phyloP scores from a whole-genome alignment of 108 stramenopile species.

The Nitzschia inconspicua region DNA sequence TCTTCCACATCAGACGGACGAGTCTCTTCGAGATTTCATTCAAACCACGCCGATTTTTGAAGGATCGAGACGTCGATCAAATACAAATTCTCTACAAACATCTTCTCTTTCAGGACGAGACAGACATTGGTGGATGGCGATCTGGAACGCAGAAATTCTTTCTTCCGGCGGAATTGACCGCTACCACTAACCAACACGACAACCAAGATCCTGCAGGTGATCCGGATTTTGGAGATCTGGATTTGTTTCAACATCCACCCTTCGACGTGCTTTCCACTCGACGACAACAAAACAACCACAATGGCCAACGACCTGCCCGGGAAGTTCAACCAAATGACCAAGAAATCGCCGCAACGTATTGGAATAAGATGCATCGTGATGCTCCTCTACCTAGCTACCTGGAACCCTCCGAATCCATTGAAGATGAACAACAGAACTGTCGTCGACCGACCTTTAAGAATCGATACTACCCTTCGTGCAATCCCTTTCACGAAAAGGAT shows the following conservation, averaged over 20 bases:
- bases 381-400: not conserved
- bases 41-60: no score
- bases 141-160: conserved; percentile 11
- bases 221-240: conserved; percentile 1
- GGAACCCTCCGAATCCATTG: conserved; percentile 1
- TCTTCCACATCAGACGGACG: no score
- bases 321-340: not conserved
- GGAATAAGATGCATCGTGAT: not conserved
- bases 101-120: no score
- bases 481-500: conserved; percentile 55
- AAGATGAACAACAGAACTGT: conserved; percentile 5
- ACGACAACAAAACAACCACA: not conserved
- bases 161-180: not conserved
- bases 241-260: no score
- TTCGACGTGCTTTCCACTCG: not conserved
- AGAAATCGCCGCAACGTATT: not conserved
- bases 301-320: not conserved
- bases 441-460: conserved; percentile 6
- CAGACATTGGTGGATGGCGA: conserved; percentile 29
- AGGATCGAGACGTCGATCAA: no score
- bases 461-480: conserved; percentile 50
- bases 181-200: not conserved
- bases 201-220: not conserved
- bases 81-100: no score
- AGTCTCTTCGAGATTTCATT: no score